These are phyloP conservation scores for Tilletia setariae DNA, from an alignment of 1,284 basidiomycete species.

Conservation along the genomic window DNA sequence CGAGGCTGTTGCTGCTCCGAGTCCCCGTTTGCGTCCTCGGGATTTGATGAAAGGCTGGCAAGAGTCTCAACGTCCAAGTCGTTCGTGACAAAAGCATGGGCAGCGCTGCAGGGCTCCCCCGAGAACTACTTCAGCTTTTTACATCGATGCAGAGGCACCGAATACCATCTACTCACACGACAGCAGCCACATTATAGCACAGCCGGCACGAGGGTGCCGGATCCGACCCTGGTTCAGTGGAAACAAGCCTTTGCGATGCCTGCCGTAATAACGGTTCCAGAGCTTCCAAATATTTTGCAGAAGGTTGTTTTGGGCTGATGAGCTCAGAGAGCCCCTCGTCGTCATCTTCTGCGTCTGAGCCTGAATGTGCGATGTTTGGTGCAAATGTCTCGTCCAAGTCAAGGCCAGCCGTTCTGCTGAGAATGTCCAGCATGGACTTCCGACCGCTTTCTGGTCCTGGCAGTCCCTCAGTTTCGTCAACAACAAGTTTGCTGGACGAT, in stretches of 20 bases:
- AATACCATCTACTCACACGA: slow-evolving; percentile 21
- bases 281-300: slow-evolving; percentile 22
- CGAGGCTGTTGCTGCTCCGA: not conserved
- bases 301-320: slow-evolving; percentile 22
- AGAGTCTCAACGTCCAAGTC: not conserved
- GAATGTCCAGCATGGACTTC: slow-evolving; percentile 27
- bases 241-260: not conserved
- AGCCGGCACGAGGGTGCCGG: slow-evolving; percentile 17
- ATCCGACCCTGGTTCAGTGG: slow-evolving; percentile 7
- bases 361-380: slow-evolving; percentile 6
- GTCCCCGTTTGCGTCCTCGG: not conserved
- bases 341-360: slow-evolving; percentile 5
- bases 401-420: slow-evolving; percentile 18
- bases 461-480: no score
- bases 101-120: not conserved
- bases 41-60: not conserved
- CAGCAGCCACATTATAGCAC: slow-evolving; percentile 30
- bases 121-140: no score
- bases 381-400: not conserved
- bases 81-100: not conserved
- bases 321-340: not conserved
- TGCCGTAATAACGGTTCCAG: slow-evolving; percentile 6
- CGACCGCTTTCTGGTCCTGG: no score
- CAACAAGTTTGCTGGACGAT: no score
- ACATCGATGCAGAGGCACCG: not conserved